Conservation (phyloP, 805 yeast species). For the Yarrowia yakushimensis region DNA sequence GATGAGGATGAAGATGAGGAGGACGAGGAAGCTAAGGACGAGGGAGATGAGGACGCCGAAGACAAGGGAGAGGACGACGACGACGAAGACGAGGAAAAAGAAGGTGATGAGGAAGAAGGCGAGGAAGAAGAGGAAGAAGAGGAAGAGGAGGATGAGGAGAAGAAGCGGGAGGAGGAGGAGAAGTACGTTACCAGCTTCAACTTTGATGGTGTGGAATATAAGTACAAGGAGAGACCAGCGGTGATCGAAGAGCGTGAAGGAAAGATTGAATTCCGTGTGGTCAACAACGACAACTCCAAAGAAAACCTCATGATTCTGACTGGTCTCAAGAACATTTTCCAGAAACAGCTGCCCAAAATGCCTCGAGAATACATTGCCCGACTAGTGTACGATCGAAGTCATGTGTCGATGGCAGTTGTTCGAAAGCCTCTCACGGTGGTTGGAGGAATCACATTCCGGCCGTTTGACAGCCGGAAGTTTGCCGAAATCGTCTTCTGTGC, state of each 20-base stretch:
- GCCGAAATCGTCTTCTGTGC: conserved; percentile 99
- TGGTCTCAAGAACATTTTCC: conserved; percentile 93
- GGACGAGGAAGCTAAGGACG: conserved; percentile 29
- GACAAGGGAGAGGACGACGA: conserved; percentile 20
- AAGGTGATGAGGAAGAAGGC: not conserved
- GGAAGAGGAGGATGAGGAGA: conserved; percentile 35
- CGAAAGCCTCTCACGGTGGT: conserved; percentile 91
- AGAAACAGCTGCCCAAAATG: conserved; percentile 97
- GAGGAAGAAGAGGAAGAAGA: conserved; percentile 30
- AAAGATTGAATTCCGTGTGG: conserved; percentile 91
- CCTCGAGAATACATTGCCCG: conserved; percentile 95
- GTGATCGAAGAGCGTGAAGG: conserved; percentile 93
- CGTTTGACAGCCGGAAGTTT: conserved; percentile 83
- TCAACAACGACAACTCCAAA: conserved; percentile 83
- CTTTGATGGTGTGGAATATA: conserved; percentile 74
- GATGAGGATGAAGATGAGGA: conserved; percentile 28
- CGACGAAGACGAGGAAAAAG: not conserved
- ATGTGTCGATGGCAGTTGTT: conserved; percentile 93
- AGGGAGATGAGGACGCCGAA: not conserved
- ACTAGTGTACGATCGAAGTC: conserved; percentile 89
- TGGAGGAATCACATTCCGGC: conserved; percentile 96
- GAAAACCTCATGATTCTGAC: conserved; percentile 90
- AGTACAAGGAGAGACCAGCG: conserved; percentile 88
- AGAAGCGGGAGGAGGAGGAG: conserved; percentile 34
- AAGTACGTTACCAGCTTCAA: conserved; percentile 48